phyloP scores from a whole-genome alignment of 129 eudicot species.

The Ambrosia trifida region DNA sequence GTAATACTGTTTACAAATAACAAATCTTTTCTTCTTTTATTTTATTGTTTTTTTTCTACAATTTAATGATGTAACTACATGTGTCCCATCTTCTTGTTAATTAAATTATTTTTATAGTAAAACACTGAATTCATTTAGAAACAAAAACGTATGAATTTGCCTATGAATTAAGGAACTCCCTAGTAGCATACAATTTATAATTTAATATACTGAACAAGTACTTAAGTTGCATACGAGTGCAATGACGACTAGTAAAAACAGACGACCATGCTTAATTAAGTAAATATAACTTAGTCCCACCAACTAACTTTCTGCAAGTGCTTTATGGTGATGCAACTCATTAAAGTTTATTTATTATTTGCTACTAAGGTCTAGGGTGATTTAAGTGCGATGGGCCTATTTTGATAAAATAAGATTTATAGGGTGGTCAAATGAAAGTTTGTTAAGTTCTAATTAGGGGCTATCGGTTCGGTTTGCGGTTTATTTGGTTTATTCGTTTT shows the following conservation, averaged over 20 bases:
- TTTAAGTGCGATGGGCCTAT: not conserved
- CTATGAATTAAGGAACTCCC: not conserved
- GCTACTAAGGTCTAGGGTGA: not conserved
- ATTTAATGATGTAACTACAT: too few species aligned
- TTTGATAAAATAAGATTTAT: not conserved
- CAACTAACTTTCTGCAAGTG: conserved; percentile 18
- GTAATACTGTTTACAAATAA: not conserved
- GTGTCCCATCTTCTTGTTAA: not conserved
- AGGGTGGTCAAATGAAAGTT: not conserved
- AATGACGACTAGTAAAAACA: conserved; percentile 15
- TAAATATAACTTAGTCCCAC: conserved; percentile 17
- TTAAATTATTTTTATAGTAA: not conserved
- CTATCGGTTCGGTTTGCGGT: too few species aligned
- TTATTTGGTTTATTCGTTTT: too few species aligned
- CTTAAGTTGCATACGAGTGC: conserved; percentile 14
- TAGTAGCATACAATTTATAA: not conserved
- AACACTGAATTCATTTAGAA: not conserved
- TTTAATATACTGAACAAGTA: not conserved
- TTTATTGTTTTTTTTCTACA: too few species aligned
- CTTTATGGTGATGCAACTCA: conserved; percentile 8
- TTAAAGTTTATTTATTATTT: not conserved
- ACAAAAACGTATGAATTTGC: too few species aligned
- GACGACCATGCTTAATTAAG: conserved; percentile 9
- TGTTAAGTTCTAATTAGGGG: too few species aligned
- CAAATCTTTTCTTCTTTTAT: not conserved